Evolutionary conservation across 2,329 filamentous ascomycete species (phyloP).

Genomic region (Apiospora phragmitis): DNA sequence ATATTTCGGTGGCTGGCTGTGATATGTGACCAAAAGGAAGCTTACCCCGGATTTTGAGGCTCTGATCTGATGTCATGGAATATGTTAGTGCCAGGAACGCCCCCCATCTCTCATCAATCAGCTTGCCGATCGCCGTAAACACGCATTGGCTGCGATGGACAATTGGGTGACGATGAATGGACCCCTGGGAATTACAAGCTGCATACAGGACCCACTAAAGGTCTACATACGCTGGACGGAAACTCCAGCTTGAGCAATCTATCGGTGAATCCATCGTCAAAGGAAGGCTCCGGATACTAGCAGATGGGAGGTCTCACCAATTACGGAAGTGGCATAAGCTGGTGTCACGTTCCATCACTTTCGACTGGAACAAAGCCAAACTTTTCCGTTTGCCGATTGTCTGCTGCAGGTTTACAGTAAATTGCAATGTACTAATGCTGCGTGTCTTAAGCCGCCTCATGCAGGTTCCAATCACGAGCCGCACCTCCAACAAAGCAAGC

Average conservation of each 20-base stretch:
- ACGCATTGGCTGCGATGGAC: background rate
- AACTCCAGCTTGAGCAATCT: background rate
- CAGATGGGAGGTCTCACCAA: background rate
- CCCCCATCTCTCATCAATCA: background rate
- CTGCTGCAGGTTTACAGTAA: background rate
- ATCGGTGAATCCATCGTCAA: background rate
- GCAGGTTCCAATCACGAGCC: background rate
- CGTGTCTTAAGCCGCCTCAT: background rate
- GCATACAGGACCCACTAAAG: background rate
- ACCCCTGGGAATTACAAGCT: background rate
- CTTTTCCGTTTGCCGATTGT: background rate
- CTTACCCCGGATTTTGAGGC: conserved; percentile 4
- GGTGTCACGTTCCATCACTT: background rate
- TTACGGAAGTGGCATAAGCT: background rate
- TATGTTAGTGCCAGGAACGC: conserved; percentile 1
- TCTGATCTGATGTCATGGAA: conserved; percentile 10
- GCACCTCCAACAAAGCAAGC: background rate
- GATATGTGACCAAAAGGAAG: background rate
- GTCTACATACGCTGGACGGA: background rate
- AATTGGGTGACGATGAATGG: background rate
- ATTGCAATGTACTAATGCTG: background rate
- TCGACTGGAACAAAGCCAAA: background rate
- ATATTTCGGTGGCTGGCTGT: background rate
- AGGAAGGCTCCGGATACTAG: background rate
- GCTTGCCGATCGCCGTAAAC: background rate